These are phyloP conservation scores for Tetrapisispora phaffii DNA, from an alignment of 805 yeast species.

Conservation along the genomic window DNA sequence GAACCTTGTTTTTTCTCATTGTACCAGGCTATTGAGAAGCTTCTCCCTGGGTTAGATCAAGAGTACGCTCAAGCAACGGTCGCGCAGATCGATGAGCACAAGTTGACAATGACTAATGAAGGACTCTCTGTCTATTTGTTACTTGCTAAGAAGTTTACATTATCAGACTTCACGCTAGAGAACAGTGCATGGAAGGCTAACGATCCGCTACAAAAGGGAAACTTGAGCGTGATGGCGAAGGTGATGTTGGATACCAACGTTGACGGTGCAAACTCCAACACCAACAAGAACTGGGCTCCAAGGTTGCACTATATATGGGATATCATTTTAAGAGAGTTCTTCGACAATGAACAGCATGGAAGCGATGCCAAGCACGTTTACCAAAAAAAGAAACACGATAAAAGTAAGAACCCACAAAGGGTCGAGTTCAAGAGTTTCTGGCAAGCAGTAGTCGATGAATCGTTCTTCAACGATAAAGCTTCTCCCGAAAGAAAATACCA, in stretches of 20 bases:
- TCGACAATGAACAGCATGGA: slow-evolving; percentile 10
- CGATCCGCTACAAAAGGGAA: slow-evolving; percentile 67
- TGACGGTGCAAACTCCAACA: slow-evolving; percentile 15
- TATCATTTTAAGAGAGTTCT: slow-evolving; percentile 40
- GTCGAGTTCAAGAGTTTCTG: slow-evolving; percentile 58
- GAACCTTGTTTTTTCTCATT: slow-evolving; percentile 72
- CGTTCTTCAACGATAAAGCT: slow-evolving; percentile 62
- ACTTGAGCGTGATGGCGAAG: slow-evolving; percentile 49
- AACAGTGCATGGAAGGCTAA: slow-evolving; percentile 50
- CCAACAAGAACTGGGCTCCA: slow-evolving; percentile 64
- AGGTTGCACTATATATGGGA: slow-evolving; percentile 71
- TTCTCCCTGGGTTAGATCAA: slow-evolving; percentile 15
- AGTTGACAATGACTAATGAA: slow-evolving; percentile 60
- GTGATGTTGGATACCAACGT: slow-evolving; percentile 48
- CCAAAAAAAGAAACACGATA: slow-evolving; percentile 35
- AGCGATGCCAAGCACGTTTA: slow-evolving; percentile 11
- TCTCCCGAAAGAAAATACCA: slow-evolving; percentile 80
- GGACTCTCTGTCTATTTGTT: slow-evolving; percentile 64
- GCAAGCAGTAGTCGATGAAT: slow-evolving; percentile 70
- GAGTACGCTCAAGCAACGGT: slow-evolving; percentile 29
- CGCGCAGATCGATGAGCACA: slow-evolving; percentile 38
- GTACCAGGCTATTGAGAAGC: slow-evolving; percentile 39
- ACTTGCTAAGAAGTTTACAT: slow-evolving; percentile 6
- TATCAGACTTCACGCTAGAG: slow-evolving; percentile 9
- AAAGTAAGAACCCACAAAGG: slow-evolving; percentile 13